Evolutionary conservation across 2,329 filamentous ascomycete genomes (phyloP).

Genomic region (Cercospora zeae-maydis): DNA sequence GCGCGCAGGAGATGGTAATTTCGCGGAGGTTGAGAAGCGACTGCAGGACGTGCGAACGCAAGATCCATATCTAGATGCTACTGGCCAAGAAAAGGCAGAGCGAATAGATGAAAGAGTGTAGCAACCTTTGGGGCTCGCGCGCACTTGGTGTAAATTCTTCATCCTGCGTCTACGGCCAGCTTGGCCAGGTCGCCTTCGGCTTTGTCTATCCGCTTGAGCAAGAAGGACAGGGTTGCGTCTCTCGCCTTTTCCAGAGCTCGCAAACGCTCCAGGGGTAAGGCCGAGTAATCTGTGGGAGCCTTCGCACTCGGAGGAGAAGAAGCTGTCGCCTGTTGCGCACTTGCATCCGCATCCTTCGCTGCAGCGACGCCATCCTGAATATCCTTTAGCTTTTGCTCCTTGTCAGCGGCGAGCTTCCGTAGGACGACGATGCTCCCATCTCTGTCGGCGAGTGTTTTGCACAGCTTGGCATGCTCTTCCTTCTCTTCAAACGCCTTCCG

Average conservation of each 20-base stretch:
- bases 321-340: background rate
- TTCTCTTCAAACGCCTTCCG: conserved; percentile 36
- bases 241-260: conserved; percentile 48
- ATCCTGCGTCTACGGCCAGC: background rate
- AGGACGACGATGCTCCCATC: conserved; percentile 49
- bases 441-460: conserved; percentile 44
- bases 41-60: background rate
- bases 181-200: conserved; percentile 39
- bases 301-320: conserved; percentile 13
- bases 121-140: no score
- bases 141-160: background rate
- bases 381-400: conserved; percentile 40
- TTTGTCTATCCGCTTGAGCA: conserved; percentile 53
- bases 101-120: background rate
- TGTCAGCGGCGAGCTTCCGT: conserved; percentile 45
- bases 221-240: conserved; percentile 52
- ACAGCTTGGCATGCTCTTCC: conserved; percentile 37
- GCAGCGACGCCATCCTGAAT: conserved; percentile 9
- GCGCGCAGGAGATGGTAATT: background rate
- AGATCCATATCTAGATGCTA: conserved; percentile 20
- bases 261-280: conserved; percentile 42
- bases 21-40: background rate
- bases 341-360: background rate
- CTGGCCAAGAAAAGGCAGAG: conserved; percentile 20
- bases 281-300: conserved; percentile 40